These are phyloP conservation scores for Extremus antarcticus DNA, from an alignment of 495 filamentous ascomycete genomes.

Conservation along the genomic window DNA sequence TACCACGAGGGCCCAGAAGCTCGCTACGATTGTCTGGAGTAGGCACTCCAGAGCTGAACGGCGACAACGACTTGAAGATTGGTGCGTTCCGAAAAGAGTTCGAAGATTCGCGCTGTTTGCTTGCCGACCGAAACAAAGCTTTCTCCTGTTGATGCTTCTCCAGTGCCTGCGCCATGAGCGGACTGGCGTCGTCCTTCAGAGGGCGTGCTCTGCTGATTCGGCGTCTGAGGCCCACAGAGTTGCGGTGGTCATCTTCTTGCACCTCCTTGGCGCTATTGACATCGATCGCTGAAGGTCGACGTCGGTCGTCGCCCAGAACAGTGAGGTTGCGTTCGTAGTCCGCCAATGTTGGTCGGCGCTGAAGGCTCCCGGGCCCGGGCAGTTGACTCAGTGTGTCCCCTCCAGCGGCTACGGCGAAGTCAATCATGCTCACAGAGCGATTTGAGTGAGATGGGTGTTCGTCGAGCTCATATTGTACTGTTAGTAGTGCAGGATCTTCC, in stretches of 20 bases:
- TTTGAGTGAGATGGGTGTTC: neutral
- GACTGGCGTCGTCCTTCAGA: constrained; percentile 8
- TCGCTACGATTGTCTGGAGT: neutral
- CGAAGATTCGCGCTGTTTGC: constrained; percentile 14
- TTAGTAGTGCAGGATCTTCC: constrained; percentile 10
- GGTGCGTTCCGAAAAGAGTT: neutral
- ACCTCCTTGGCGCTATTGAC: constrained; percentile 10
- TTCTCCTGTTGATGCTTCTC: constrained; percentile 20
- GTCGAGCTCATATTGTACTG: constrained; percentile 12
- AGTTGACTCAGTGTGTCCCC: neutral
- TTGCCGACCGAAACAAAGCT: constrained; percentile 15
- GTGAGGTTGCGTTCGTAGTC: constrained; percentile 19
- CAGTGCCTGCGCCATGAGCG: constrained; percentile 17
- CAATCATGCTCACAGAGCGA: constrained; percentile 6
- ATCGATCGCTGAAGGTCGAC: constrained; percentile 13
- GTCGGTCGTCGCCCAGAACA: constrained; percentile 14
- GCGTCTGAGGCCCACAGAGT: constrained; percentile 1
- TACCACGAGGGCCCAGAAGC: constrained; percentile 7
- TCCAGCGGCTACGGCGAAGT: neutral
- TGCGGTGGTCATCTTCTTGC: constrained; percentile 8
- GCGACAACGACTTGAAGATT: neutral
- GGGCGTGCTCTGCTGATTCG: constrained; percentile 7
- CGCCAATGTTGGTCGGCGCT: constrained; percentile 11
- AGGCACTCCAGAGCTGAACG: neutral
- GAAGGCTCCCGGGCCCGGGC: neutral